Percentiles rank a stretch among this genome's conserved stretches.
Conservation (phyloP, 139 green algal genomes). For the Tetratostichococcus sp. region DNA sequence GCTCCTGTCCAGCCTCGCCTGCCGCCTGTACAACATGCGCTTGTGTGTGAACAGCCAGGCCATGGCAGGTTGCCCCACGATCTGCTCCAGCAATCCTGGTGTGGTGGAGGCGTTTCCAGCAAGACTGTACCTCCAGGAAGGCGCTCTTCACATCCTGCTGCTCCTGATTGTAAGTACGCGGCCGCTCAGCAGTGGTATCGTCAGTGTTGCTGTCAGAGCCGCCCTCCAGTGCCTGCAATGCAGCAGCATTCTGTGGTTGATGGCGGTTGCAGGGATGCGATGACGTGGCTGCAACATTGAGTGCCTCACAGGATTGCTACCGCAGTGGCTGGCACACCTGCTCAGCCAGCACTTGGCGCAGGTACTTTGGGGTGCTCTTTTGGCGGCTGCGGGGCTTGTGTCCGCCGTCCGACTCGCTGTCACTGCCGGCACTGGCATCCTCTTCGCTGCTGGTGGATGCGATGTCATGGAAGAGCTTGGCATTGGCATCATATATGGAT, state of each 20-base stretch:
- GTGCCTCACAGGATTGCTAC: no score
- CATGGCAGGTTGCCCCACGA: no score
- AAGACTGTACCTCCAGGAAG: constrained; percentile 45
- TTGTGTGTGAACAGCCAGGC: not conserved
- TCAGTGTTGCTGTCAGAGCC: constrained; percentile 23
- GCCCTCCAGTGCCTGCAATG: constrained; percentile 55
- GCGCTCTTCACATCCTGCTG: constrained; percentile 63
- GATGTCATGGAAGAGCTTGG: constrained; percentile 58
- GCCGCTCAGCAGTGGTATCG: constrained; percentile 6
- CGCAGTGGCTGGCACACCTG: constrained; percentile 33
- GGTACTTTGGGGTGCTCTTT: constrained; percentile 57
- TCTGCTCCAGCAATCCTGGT: no score
- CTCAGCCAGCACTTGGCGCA: constrained; percentile 77
- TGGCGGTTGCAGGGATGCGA: no score
- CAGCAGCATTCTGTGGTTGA: not conserved
- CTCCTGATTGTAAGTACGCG: constrained; percentile 65
- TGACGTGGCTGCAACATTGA: no score
- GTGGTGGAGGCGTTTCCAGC: no score
- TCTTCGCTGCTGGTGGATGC: not conserved
- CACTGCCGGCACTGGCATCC: not conserved
- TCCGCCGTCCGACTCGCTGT: not conserved
- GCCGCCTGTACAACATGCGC: not conserved
- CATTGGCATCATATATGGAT: constrained; percentile 62
- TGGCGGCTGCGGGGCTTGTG: constrained; percentile 6
- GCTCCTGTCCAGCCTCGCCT: constrained; percentile 6